Evolutionary conservation across 371 early-diverging fungal species (phyloP).

Genomic region (Rhizopus arrhizus): DNA sequence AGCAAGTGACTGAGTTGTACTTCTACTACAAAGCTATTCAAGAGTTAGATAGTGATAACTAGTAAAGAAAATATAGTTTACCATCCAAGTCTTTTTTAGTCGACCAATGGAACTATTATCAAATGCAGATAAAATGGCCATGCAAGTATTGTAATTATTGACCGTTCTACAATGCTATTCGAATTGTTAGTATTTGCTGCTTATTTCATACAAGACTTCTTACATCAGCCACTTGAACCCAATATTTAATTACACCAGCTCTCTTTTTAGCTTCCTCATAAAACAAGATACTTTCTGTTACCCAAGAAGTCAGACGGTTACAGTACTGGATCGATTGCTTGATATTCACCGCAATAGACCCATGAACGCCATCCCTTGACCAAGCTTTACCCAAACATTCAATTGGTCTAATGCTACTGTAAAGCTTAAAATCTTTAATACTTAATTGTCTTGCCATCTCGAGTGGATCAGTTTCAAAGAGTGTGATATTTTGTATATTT

Average conservation of each 20-base stretch:
- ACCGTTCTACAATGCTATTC: slow-evolving; percentile 62
- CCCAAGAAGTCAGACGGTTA: slow-evolving; percentile 75
- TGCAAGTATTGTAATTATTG: slow-evolving; percentile 90
- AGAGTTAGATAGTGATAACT: slow-evolving; percentile 4
- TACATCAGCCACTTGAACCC: slow-evolving; percentile 82
- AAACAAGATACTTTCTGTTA: slow-evolving; percentile 71
- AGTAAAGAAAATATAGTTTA: slow-evolving; percentile 6
- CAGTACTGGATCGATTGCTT: slow-evolving; percentile 73
- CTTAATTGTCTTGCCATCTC: slow-evolving; percentile 94
- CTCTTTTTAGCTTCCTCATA: slow-evolving; percentile 79
- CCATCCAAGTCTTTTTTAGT: slow-evolving; percentile 84
- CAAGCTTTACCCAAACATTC: slow-evolving; percentile 91
- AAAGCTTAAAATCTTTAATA: slow-evolving; percentile 77
- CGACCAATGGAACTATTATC: slow-evolving; percentile 86
- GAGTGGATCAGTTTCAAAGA: slow-evolving; percentile 85
- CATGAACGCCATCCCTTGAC: slow-evolving; percentile 68
- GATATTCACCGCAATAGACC: slow-evolving; percentile 62
- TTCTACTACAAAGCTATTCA: slow-evolving; percentile 31
- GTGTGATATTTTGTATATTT: slow-evolving; percentile 60
- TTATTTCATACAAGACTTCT: slow-evolving; percentile 4
- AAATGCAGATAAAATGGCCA: slow-evolving; percentile 86
- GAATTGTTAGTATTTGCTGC: background rate
- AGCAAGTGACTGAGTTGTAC: slow-evolving; percentile 51
- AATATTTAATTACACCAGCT: slow-evolving; percentile 73
- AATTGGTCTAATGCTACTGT: slow-evolving; percentile 76